Conservation (phyloP, 768 basidiomycete genomes). For the Amanita phalloides region DNA sequence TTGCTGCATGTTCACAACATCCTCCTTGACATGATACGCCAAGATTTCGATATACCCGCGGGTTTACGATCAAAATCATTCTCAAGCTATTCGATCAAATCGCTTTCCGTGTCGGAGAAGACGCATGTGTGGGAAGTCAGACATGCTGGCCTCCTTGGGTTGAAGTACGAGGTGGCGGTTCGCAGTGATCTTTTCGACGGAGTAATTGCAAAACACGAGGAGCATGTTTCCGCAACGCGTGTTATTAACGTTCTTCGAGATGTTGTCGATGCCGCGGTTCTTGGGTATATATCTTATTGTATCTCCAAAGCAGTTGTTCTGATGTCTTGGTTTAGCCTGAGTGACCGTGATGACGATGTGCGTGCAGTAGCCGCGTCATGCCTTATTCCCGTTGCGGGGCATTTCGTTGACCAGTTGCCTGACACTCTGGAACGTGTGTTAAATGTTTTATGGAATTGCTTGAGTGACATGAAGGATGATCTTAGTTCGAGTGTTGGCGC, state of each 20-base stretch:
- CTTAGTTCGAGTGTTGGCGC: constrained; percentile 92
- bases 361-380: constrained; percentile 92
- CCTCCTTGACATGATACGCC: constrained; percentile 88
- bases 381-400: constrained; percentile 75
- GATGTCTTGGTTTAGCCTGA: constrained; percentile 39
- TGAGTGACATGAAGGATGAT: constrained; percentile 92
- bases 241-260: constrained; percentile 58
- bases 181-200: constrained; percentile 69
- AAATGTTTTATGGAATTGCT: constrained; percentile 81
- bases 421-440: constrained; percentile 66
- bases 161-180: constrained; percentile 98
- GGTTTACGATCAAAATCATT: constrained; percentile 3
- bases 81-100: constrained; percentile 10
- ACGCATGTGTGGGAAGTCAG: constrained; percentile 91
- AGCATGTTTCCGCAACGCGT: constrained; percentile 22
- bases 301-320: background rate
- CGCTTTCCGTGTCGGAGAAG: constrained; percentile 24
- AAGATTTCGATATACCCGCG: constrained; percentile 52
- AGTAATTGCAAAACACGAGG: constrained; percentile 23
- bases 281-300: constrained; percentile 54
- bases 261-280: constrained; percentile 82
- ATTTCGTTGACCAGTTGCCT: constrained; percentile 67
- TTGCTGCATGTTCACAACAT: constrained; percentile 74
- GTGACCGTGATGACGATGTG: constrained; percentile 92
- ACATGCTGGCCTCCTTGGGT: constrained; percentile 93